A percentile compares a stretch with the other conserved stretches of the same genome.
phyloP scores from a whole-genome alignment of 2,329 filamentous ascomycete genomes.

The Lasiodiplodia citricola region DNA sequence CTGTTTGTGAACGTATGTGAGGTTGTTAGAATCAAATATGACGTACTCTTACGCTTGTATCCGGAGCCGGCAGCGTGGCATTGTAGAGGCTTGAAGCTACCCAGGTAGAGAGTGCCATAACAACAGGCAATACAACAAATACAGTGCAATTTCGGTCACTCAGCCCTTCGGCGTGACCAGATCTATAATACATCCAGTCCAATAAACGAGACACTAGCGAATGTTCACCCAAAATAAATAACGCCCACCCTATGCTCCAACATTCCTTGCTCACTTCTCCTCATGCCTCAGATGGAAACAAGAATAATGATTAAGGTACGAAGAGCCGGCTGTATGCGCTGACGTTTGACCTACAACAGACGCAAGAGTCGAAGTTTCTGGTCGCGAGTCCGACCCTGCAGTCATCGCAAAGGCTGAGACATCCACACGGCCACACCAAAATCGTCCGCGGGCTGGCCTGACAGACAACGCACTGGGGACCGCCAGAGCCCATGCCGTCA shows the following conservation, averaged over 20 bases:
- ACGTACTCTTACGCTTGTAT: no score
- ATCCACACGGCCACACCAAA: slow-evolving; percentile 95
- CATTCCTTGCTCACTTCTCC: not conserved
- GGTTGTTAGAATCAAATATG: no score
- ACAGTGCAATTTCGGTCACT: not conserved
- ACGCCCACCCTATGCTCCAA: not conserved
- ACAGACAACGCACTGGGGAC: slow-evolving; percentile 91
- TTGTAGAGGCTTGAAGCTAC: no score
- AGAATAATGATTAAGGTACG: slow-evolving; percentile 68
- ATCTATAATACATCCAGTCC: not conserved
- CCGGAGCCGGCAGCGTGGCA: no score
- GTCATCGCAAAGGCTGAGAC: slow-evolving; percentile 91
- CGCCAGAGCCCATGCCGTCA: slow-evolving; percentile 72
- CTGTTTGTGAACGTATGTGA: no score
- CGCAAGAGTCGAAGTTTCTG: slow-evolving; percentile 97
- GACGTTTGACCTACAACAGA: no score
- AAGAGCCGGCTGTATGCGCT: no score
- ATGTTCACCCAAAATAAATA: not conserved
- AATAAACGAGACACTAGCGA: not conserved
- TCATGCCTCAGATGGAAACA: not conserved
- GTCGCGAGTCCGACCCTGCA: slow-evolving; percentile 91
- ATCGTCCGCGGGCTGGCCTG: slow-evolving; percentile 85
- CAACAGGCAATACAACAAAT: not conserved
- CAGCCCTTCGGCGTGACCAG: not conserved
- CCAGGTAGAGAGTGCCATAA: no score